Percentiles rank a stretch among this genome's conserved stretches.
These are phyloP conservation scores for Naegleria lovaniensis DNA, from an alignment of 208 protist species.

Conservation along the genomic window DNA sequence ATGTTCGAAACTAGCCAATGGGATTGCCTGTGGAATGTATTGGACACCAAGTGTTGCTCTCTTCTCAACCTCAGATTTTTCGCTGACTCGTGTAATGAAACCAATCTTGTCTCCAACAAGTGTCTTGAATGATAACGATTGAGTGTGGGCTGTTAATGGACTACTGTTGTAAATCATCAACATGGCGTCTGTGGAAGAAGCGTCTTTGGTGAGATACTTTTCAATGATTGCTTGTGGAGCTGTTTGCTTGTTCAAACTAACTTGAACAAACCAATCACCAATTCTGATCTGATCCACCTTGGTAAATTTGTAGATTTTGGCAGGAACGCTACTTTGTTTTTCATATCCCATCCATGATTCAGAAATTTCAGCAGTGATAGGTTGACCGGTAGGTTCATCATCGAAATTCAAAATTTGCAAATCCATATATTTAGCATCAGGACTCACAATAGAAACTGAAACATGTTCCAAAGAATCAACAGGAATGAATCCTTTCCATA, in stretches of 20 bases:
- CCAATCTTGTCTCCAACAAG: background rate
- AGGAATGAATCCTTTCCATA: background rate
- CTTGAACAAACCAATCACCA: constrained; percentile 2
- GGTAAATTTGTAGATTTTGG: background rate
- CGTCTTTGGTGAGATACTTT: background rate
- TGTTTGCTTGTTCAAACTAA: background rate
- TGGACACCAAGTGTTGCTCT: background rate
- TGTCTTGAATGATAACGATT: background rate
- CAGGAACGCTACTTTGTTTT: background rate
- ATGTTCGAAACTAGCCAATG: background rate
- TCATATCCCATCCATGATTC: constrained; percentile 11
- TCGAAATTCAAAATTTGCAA: background rate
- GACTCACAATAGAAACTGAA: background rate
- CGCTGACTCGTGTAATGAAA: background rate
- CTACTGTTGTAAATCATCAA: background rate
- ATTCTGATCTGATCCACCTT: background rate
- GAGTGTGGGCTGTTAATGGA: background rate
- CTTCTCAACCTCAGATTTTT: background rate
- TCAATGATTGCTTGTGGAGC: background rate
- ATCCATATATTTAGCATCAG: background rate
- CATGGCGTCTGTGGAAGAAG: background rate
- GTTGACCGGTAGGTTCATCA: background rate
- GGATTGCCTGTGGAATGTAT: background rate
- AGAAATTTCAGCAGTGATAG: background rate
- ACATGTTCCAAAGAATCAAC: background rate